Conservation (phyloP, 441 rosid species). For the Populus hybrid region DNA sequence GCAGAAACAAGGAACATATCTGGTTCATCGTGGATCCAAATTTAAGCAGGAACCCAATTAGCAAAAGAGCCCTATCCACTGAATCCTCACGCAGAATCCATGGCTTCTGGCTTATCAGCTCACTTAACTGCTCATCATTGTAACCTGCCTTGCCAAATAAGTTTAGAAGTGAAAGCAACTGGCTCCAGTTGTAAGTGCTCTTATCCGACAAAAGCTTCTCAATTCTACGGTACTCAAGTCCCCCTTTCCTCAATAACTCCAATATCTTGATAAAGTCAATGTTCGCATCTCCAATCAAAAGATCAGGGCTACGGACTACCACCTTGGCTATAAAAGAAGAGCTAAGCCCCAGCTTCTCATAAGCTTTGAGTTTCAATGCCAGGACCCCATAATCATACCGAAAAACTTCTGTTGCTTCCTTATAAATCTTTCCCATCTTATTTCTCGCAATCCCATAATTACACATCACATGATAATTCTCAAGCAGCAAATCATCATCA, state of each 20-base stretch:
- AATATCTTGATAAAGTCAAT: conserved; percentile 43
- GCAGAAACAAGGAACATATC: conserved; percentile 44
- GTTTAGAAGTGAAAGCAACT: conserved; percentile 43
- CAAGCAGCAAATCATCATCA: conserved; percentile 63
- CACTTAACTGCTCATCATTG: conserved; percentile 33
- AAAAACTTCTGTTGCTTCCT: conserved; percentile 56
- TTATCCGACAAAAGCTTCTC: conserved; percentile 40
- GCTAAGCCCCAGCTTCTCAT: conserved; percentile 55
- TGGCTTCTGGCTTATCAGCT: conserved; percentile 45
- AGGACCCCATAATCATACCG: conserved; percentile 45
- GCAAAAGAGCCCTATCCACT: conserved; percentile 39
- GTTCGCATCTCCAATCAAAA: conserved; percentile 51
- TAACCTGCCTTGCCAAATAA: conserved; percentile 37
- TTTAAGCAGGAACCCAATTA: conserved; percentile 52
- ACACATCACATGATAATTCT: conserved; percentile 66
- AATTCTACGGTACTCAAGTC: conserved; percentile 46
- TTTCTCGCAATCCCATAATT: conserved; percentile 49
- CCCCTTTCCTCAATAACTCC: conserved; percentile 42
- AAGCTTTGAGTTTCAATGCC: conserved; percentile 55
- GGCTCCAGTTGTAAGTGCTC: conserved; percentile 48
- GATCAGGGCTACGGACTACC: conserved; percentile 48
- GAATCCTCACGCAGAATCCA: conserved; percentile 59
- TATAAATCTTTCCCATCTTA: conserved; percentile 64
- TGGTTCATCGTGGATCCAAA: conserved; percentile 48
- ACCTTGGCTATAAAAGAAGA: conserved; percentile 41